These are phyloP conservation scores for Staphylotrichum longicolle DNA, from an alignment of 495 filamentous ascomycete species.

Conservation along the genomic window DNA sequence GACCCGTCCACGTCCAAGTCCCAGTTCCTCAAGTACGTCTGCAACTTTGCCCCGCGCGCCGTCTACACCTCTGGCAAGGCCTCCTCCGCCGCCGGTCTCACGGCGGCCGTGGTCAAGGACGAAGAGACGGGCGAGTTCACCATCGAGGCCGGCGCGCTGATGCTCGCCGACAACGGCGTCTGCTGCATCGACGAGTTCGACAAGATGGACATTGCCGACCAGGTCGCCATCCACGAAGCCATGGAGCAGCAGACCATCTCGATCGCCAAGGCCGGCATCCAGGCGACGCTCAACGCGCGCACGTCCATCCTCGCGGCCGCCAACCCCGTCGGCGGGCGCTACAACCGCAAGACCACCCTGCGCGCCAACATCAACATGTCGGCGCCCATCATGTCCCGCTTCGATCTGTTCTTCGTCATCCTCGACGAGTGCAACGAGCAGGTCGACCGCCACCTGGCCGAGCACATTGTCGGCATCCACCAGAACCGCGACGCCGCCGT, in stretches of 20 bases:
- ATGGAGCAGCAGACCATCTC: slow-evolving; percentile 99
- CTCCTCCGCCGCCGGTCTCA: slow-evolving; percentile 95
- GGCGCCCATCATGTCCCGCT: slow-evolving; percentile 97
- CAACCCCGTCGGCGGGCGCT: slow-evolving; percentile 92
- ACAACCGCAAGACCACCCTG: slow-evolving; percentile 92
- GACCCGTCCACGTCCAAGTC: slow-evolving; percentile 98
- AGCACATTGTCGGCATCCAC: slow-evolving; percentile 94
- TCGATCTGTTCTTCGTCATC: slow-evolving; percentile 98
- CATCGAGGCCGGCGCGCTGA: slow-evolving; percentile 96
- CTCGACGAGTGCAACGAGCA: slow-evolving; percentile 94
- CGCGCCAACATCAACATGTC: slow-evolving; percentile 97
- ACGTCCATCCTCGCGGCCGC: slow-evolving; percentile 95
- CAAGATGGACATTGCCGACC: slow-evolving; percentile 98
- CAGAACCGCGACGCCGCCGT: slow-evolving; percentile 88
- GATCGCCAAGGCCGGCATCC: slow-evolving; percentile 97
- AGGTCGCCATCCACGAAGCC: slow-evolving; percentile 99
- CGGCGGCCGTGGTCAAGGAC: slow-evolving; percentile 94
- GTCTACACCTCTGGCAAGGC: slow-evolving; percentile 99
- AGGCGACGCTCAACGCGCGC: slow-evolving; percentile 93
- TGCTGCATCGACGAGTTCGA: slow-evolving; percentile 99
- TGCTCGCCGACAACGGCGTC: slow-evolving; percentile 96
- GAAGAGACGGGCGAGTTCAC: slow-evolving; percentile 98
- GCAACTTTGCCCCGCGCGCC: slow-evolving; percentile 88
- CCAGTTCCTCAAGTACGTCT: slow-evolving; percentile 98
- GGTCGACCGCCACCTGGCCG: slow-evolving; percentile 83